Base-by-base conservation (phyloP, 805 yeast species). In the Metschnikowia arizonensis region DNA sequence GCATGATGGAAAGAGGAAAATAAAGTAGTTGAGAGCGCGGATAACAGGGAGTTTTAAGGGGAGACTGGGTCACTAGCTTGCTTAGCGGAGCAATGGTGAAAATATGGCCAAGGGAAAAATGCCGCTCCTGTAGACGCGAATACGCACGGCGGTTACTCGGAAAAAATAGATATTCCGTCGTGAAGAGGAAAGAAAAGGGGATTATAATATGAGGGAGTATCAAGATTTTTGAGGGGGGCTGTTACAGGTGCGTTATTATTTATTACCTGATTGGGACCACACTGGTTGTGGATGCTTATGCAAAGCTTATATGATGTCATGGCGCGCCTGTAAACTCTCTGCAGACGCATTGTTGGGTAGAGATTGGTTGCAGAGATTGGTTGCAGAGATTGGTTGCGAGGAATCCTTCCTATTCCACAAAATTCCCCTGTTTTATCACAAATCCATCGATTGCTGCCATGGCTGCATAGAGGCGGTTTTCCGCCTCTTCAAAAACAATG, bases 381-480 rank as follows among this genome's bases (percentile, higher is more conserved):
- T n/a, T n/a, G n/a, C n/a, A n/a, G n/a, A n/a, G n/a, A n/a, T n/a
- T n/a, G n/a, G n/a, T n/a, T n/a, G n/a, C n/a, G n/a, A n/a, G n/a
- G n/a, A n/a, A n/a, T n/a, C n/a, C n/a, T n/a, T n/a, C n/a, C 42
- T 40, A 49, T 21, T 50, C 44, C 40, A 46, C 45, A 33, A 53
- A 46, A 25, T 55, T 52, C 31, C 59, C 59, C 36, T 52, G 45
- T 50, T 88, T 86, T 41, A 85, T 75, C 5, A 93, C 96, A 63
- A 91, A 88, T 0, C 85, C 89, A 56, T 93, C 97, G 35, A 93
- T 73, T 1, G 82, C 96, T 10, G 98, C 90, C 72, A 93, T 86
- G 24, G 98, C 98, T 38, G 99, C 96, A 62, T 93, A 93, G 19
- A 93, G 69, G 65, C 99, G 78, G 69, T 93, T 93, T 70, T 93